Evolutionary conservation across 2,329 filamentous ascomycete species (phyloP).

Genomic region (Venturia pyrina): DNA sequence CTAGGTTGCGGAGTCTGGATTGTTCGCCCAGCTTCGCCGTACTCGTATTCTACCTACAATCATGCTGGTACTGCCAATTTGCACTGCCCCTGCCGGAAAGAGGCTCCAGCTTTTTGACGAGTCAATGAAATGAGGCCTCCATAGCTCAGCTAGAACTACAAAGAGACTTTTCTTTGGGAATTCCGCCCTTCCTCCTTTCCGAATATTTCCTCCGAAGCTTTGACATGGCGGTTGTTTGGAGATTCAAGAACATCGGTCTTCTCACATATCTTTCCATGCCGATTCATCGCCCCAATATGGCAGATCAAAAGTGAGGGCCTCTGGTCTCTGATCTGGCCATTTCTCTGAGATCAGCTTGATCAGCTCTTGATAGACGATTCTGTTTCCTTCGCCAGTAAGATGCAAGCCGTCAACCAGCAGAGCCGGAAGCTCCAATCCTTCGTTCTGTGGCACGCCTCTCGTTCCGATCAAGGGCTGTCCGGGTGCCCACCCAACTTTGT

Average conservation of each 20-base stretch:
- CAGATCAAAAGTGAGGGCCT: constrained; percentile 40
- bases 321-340: constrained; percentile 47
- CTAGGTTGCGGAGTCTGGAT: not conserved
- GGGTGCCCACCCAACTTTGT: constrained; percentile 44
- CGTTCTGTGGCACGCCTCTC: constrained; percentile 47
- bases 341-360: constrained; percentile 39
- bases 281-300: constrained; percentile 40
- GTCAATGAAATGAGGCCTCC: not conserved
- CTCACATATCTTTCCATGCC: constrained; percentile 19
- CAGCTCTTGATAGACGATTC: constrained; percentile 27
- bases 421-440: not conserved
- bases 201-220: not conserved
- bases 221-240: not conserved
- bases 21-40: too few species aligned
- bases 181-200: not conserved
- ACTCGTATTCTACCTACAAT: too few species aligned
- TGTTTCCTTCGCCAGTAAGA: constrained; percentile 6
- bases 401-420: not conserved
- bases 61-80: not conserved
- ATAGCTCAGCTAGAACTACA: not conserved
- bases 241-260: too few species aligned
- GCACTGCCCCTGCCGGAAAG: not conserved
- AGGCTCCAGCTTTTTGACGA: not conserved
- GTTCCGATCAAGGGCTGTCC: constrained; percentile 46
- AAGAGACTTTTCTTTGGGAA: too few species aligned